Evolutionary conservation across 441 rosid species (phyloP).

Genomic region (Iberis amara): DNA sequence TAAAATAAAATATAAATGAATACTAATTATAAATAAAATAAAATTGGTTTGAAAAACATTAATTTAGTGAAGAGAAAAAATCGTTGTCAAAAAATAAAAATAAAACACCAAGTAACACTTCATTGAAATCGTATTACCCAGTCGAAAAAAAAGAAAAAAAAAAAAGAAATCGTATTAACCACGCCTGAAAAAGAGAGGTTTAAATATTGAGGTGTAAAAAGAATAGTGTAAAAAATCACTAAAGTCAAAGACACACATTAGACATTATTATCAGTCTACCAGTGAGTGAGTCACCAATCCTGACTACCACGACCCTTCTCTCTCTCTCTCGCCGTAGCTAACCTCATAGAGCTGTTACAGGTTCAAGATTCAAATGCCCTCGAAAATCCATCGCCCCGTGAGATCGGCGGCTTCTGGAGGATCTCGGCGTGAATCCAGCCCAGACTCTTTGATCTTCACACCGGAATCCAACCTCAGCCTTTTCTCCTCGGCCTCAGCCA

Average conservation of each 20-base stretch:
- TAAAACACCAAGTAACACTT: too few relatives aligned
- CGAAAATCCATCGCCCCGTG: conserved; percentile 43
- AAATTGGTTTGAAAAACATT: too few relatives aligned
- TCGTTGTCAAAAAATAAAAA: too few relatives aligned
- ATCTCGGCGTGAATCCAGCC: conserved; percentile 61
- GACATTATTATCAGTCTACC: not conserved
- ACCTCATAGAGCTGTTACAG: conserved; percentile 5
- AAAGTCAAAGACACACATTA: conserved; percentile 21
- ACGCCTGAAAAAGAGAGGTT: too few relatives aligned
- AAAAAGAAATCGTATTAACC: too few relatives aligned
- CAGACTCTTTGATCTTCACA: conserved; percentile 77
- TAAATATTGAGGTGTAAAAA: too few relatives aligned
- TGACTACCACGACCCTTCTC: conserved; percentile 15
- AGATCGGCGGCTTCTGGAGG: conserved; percentile 37
- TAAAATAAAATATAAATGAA: too few relatives aligned
- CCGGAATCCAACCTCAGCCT: conserved; percentile 73
- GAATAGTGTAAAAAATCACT: not conserved
- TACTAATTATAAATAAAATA: too few relatives aligned
- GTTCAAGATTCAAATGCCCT: conserved; percentile 39
- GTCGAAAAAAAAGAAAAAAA: too few relatives aligned
- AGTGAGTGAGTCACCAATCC: conserved; percentile 20
- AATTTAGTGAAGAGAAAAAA: too few relatives aligned
- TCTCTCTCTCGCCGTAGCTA: not conserved
- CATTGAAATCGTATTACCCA: too few relatives aligned
- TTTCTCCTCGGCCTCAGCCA: conserved; percentile 83